A percentile compares a stretch with the other conserved stretches of the same genome.
Evolutionary conservation across 305 asterid genomes (phyloP).

Genomic region (Fraxinus platypoda): DNA sequence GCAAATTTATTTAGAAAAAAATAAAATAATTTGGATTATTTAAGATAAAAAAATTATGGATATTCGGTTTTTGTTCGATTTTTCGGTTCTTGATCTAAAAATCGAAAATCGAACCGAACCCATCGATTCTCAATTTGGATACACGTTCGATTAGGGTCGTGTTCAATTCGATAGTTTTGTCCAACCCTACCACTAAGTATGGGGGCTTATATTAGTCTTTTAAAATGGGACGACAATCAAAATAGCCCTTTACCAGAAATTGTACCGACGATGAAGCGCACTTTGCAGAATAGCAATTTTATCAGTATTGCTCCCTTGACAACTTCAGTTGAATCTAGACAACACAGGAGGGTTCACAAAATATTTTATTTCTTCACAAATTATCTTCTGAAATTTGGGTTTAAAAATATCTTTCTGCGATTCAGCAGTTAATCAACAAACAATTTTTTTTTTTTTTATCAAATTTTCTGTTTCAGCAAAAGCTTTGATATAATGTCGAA

Average conservation of each 20-base stretch:
- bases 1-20: no score
- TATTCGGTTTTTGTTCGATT: no score
- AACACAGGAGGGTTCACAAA: neutral
- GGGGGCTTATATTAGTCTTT: no score
- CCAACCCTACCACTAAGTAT: no score
- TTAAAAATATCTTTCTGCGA: slow-evolving; percentile 15
- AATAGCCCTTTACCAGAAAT: neutral
- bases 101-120: no score
- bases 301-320: neutral
- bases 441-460: no score
- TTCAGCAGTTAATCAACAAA: neutral
- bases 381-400: neutral
- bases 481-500: slow-evolving; percentile 14
- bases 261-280: neutral
- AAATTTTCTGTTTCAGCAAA: neutral
- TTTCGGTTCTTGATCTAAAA: no score
- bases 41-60: no score
- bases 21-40: no score
- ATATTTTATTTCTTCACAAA: neutral
- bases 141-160: no score
- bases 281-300: slow-evolving; percentile 2
- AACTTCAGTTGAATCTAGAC: neutral
- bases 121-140: no score
- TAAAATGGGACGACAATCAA: neutral
- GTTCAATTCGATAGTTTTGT: no score